Evolutionary conservation across 805 yeast genomes (phyloP).

Genomic region (Martiniozyma abietophila): DNA sequence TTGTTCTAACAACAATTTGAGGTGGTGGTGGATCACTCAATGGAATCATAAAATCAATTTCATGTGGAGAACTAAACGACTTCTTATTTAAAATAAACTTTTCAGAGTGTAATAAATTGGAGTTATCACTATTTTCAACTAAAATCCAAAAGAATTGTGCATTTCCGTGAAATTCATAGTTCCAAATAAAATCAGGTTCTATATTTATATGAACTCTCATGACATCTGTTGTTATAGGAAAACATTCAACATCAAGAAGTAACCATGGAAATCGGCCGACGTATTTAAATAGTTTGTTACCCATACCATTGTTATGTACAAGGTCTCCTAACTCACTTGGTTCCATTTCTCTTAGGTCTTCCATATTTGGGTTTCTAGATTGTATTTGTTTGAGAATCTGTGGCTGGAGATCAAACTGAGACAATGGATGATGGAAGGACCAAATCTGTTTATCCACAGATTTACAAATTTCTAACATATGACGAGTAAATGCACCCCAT

Average conservation of each 20-base stretch:
- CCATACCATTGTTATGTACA: slow-evolving; percentile 75
- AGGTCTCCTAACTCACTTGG: slow-evolving; percentile 78
- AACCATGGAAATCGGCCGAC: slow-evolving; percentile 70
- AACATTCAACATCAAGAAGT: slow-evolving; percentile 67
- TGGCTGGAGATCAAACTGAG: slow-evolving; percentile 75
- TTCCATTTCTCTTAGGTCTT: slow-evolving; percentile 61
- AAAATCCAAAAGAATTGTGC: slow-evolving; percentile 88
- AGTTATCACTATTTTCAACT: slow-evolving; percentile 76
- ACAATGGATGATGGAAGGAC: slow-evolving; percentile 85
- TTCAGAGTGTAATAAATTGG: slow-evolving; percentile 72
- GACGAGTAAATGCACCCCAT: slow-evolving; percentile 78
- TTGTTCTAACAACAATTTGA: slow-evolving; percentile 68
- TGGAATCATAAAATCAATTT: slow-evolving; percentile 89
- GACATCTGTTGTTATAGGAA: slow-evolving; percentile 82
- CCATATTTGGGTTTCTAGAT: slow-evolving; percentile 59
- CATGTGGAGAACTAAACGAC: slow-evolving; percentile 48
- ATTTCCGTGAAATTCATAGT: slow-evolving; percentile 66
- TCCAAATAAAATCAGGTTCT: slow-evolving; percentile 82
- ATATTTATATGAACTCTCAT: slow-evolving; percentile 68
- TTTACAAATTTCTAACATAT: slow-evolving; percentile 74
- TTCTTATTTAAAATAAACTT: slow-evolving; percentile 59
- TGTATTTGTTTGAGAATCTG: slow-evolving; percentile 54
- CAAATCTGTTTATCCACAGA: slow-evolving; percentile 78
- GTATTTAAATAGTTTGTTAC: slow-evolving; percentile 47
- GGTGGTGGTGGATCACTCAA: slow-evolving; percentile 82